Conservation (phyloP, 2,329 filamentous ascomycete genomes). For the Herpotrichia juniperi region DNA sequence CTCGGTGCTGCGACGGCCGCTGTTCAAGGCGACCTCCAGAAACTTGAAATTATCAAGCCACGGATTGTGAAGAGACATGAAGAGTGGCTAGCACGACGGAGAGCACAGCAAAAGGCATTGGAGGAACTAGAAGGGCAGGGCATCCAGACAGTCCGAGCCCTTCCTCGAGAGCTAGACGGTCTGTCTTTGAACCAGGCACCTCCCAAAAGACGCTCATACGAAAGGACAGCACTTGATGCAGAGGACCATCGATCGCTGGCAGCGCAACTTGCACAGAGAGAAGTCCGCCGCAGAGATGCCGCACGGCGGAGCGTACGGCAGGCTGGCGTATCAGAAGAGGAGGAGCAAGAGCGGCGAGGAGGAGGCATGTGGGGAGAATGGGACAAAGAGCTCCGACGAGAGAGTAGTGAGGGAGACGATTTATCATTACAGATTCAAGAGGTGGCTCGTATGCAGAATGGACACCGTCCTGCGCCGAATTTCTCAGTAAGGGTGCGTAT, state of each 20-base stretch:
- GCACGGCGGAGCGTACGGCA: conserved; percentile 59
- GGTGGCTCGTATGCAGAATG: conserved; percentile 48
- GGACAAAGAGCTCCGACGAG: conserved; percentile 49
- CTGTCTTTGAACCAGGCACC: conserved; percentile 19
- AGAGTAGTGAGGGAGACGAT: conserved; percentile 48
- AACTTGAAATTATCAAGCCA: conserved; percentile 80
- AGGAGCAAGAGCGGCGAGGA: conserved; percentile 62
- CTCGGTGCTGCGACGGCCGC: conserved; percentile 65
- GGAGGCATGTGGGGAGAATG: conserved; percentile 61
- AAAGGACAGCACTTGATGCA: conserved; percentile 38
- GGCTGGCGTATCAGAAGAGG: conserved; percentile 62
- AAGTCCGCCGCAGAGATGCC: conserved; percentile 41
- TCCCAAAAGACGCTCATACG: conserved; percentile 27
- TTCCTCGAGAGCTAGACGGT: conserved; percentile 32
- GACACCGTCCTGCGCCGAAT: conserved; percentile 29
- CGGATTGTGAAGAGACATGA: conserved; percentile 74
- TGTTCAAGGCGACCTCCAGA: conserved; percentile 68
- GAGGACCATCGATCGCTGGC: conserved; percentile 38
- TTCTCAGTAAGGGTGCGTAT: conserved; percentile 25
- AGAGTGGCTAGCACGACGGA: conserved; percentile 44
- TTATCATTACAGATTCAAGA: conserved; percentile 60
- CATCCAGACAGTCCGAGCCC: conserved; percentile 5
- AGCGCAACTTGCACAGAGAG: conserved; percentile 41
- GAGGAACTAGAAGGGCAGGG: conserved; percentile 31
- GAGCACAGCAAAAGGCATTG: conserved; percentile 30